Conservation (phyloP, 306 rosid genomes). For the Vigna mungo region DNA sequence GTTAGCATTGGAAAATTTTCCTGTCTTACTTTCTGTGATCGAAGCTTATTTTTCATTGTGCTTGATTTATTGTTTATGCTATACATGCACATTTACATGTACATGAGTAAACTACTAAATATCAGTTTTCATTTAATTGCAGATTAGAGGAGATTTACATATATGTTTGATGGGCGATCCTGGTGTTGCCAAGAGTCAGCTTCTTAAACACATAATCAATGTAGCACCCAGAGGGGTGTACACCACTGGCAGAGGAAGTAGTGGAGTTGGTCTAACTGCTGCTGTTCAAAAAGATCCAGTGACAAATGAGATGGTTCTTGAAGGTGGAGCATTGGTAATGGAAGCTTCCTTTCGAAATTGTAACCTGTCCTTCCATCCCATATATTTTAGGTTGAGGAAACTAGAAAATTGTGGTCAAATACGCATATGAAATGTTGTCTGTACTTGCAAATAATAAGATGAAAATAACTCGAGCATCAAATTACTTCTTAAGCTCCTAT, state of each 20-base stretch:
- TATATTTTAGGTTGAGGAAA: constrained; percentile 24
- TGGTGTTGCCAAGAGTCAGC: constrained; percentile 99
- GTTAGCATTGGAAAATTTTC: not conserved
- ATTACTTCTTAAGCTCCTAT: constrained; percentile 14
- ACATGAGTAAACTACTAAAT: not conserved
- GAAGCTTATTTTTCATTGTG: constrained; percentile 13
- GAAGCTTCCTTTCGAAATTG: constrained; percentile 32
- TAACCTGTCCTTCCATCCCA: constrained; percentile 1
- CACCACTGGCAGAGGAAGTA: constrained; percentile 98
- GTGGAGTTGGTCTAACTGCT: constrained; percentile 99
- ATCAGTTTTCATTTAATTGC: constrained; percentile 43
- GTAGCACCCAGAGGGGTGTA: constrained; percentile 98
- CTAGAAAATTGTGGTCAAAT: constrained; percentile 12
- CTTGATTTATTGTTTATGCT: constrained; percentile 11
- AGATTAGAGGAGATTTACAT: constrained; percentile 98
- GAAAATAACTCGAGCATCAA: constrained; percentile 18
- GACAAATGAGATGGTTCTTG: constrained; percentile 97
- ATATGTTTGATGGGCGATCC: constrained; percentile 99
- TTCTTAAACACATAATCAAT: constrained; percentile 91
- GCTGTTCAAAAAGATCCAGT: constrained; percentile 99
- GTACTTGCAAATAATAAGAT: constrained; percentile 22
- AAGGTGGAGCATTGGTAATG: constrained; percentile 99
- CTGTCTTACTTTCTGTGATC: not conserved
- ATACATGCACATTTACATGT: not conserved
- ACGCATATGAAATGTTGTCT: not conserved